Base-by-base conservation (phyloP, 768 basidiomycete genomes). In the Mycena galopus region DNA sequence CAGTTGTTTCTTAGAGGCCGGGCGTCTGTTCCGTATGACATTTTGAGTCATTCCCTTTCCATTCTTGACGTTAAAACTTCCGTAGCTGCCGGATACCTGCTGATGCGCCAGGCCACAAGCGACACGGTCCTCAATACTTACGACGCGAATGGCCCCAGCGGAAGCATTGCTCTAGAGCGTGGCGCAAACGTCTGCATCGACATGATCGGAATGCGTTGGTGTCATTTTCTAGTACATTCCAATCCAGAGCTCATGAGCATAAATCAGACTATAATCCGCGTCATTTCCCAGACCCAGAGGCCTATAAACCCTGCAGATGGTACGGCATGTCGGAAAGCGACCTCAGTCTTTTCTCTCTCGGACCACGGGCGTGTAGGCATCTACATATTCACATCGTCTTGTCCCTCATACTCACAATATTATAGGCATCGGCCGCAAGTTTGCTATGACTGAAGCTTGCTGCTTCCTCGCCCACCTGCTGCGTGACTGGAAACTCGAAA, bases 401-500 rank as follows among this genome's bases (percentile, higher is more conserved):
- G 50, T 23, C 19, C 32, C 3, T 44, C n/a, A 6, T 27, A 29
- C 27, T n/a, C 27, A 30, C 23, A 23, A 23, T 47, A 17, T 25
- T 33, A 33, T 73, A 37, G 87, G 87, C 65, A 77, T 86, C 21
- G 86, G 87, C 19, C 77, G 82, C 19, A 84, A 81, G 63, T 88
- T 88, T 66, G 84, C 88, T 8, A 76, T 79, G 4, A 83, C 78
- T 0, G 85, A 88, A 74, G 80, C 81, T 0, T 80, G 86, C 23
- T 81, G 81, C 61, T 83, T 87, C 78, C 81, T 88, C 11, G 77
- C 84, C 9, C 71, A 77, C 56, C 67, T 86, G n/a, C 71, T 87
- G 32, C 80, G 82, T 30, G 87, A 88, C 47, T 87, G 85, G 84
- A 81, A 76, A 30, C 71, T 87, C n/a, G 82, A 84, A 32, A 57